A percentile compares a stretch with the other conserved stretches of the same genome.
These are phyloP conservation scores for Pseudopyrenochaeta lycopersici DNA, from an alignment of 2,329 filamentous ascomycete species.

Conservation along the genomic window DNA sequence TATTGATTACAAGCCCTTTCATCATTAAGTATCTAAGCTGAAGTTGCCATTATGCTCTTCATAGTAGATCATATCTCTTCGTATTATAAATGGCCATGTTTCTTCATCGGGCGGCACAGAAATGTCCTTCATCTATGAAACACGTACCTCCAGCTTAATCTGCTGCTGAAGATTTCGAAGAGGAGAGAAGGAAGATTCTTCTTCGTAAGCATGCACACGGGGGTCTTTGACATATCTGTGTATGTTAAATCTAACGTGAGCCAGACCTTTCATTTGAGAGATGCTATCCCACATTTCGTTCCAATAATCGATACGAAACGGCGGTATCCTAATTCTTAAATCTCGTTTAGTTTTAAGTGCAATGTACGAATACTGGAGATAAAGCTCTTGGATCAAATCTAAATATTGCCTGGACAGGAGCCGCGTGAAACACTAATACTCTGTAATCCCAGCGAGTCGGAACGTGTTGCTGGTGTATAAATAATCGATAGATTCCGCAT, in stretches of 20 bases:
- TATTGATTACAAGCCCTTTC: too few species aligned
- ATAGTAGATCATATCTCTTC: background rate
- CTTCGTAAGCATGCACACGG: background rate
- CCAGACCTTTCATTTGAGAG: background rate
- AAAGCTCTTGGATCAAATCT: background rate
- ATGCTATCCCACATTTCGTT: background rate
- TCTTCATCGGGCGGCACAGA: background rate
- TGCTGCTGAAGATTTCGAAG: background rate
- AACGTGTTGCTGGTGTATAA: conserved; percentile 1
- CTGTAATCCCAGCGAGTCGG: conserved; percentile 2
- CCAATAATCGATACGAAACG: background rate
- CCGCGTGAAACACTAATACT: conserved; percentile 1
- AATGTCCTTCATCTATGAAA: background rate
- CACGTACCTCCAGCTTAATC: background rate
- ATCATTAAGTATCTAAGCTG: background rate
- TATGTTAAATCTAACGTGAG: conserved; percentile 1
- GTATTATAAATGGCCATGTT: conserved; percentile 1
- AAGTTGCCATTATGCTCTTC: background rate
- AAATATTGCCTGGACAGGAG: background rate
- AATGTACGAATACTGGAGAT: conserved; percentile 1
- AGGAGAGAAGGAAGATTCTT: background rate
- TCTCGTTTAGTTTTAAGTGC: background rate
- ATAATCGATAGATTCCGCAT: background rate
- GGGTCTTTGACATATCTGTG: background rate
- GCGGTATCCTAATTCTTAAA: background rate